phyloP scores from a whole-genome alignment of 257 asterid species.

The Sherardia arvensis region DNA sequence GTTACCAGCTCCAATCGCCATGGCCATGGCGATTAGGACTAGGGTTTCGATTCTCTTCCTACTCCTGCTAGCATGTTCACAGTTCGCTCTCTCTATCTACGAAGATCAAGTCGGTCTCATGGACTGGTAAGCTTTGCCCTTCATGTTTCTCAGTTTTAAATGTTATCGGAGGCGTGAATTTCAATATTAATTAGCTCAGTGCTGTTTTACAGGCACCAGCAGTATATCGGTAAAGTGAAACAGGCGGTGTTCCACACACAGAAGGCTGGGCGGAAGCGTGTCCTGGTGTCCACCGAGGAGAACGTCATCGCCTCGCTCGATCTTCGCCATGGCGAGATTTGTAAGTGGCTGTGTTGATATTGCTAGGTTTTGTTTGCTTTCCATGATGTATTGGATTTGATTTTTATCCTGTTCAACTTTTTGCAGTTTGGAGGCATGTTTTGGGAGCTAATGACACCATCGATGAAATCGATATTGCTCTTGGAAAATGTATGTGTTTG shows the following conservation, averaged over 20 bases:
- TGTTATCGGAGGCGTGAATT: not conserved
- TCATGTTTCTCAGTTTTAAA: slow-evolving; percentile 2
- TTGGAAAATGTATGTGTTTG: slow-evolving; percentile 68
- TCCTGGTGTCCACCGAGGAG: slow-evolving; percentile 86
- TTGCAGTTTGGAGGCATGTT: slow-evolving; percentile 97
- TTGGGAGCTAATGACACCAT: slow-evolving; percentile 69
- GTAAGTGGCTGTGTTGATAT: slow-evolving; percentile 31
- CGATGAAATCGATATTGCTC: slow-evolving; percentile 69
- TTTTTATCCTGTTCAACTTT: not conserved
- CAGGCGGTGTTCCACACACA: slow-evolving; percentile 94
- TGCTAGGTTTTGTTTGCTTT: not conserved
- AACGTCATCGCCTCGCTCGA: slow-evolving; percentile 91
- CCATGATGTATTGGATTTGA: not conserved
- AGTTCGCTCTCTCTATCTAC: slow-evolving; percentile 41
- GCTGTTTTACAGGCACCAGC: slow-evolving; percentile 63
- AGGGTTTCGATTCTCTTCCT: slow-evolving; percentile 44
- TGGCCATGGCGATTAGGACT: slow-evolving; percentile 68
- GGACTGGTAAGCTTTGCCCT: slow-evolving; percentile 55
- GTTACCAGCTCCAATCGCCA: slow-evolving; percentile 27
- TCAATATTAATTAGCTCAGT: slow-evolving; percentile 17
- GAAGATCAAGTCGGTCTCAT: slow-evolving; percentile 94
- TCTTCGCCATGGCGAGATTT: slow-evolving; percentile 95
- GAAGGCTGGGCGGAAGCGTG: slow-evolving; percentile 91
- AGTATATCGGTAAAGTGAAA: slow-evolving; percentile 93
- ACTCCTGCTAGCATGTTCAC: slow-evolving; percentile 25